Evolutionary conservation across 208 protist species (phyloP).

Genomic region (Trypanosoma congolense): DNA sequence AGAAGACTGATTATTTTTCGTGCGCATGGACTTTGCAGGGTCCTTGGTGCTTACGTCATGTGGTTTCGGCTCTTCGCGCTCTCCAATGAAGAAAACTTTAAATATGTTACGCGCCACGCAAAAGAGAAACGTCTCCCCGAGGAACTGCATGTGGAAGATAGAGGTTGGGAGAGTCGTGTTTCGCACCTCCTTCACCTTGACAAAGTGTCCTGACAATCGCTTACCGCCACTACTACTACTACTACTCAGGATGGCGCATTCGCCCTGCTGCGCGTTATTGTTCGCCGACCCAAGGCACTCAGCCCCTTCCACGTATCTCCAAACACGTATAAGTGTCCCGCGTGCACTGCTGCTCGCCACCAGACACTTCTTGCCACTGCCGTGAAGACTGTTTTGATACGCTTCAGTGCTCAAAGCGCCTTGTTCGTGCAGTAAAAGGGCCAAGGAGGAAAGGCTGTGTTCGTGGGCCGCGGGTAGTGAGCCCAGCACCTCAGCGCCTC

Average conservation of each 20-base stretch:
- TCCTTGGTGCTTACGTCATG: conserved; percentile 20
- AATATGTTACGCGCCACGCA: conserved; percentile 18
- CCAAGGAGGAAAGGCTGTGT: conserved; percentile 37
- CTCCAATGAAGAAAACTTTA: conserved; percentile 26
- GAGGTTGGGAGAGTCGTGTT: conserved; percentile 19
- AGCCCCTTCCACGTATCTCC: conserved; percentile 16
- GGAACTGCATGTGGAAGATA: conserved; percentile 25
- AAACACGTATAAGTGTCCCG: conserved; percentile 28
- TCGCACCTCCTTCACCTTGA: conserved; percentile 24
- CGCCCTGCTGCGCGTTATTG: no score
- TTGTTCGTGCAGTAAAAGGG: conserved; percentile 31
- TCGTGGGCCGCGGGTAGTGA: conserved; percentile 30
- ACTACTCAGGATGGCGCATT: neutral
- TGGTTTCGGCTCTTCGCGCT: conserved; percentile 16
- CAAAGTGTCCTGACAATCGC: conserved; percentile 17
- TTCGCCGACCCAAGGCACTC: neutral
- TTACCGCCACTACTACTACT: neutral
- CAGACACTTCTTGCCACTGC: conserved; percentile 1
- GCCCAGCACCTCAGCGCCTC: conserved; percentile 23
- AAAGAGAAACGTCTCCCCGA: conserved; percentile 20
- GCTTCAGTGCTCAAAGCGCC: conserved; percentile 2
- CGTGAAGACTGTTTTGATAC: neutral
- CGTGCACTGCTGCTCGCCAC: conserved; percentile 23
- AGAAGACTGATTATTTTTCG: conserved; percentile 21
- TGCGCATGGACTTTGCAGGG: conserved; percentile 2